A percentile compares a stretch with the other conserved stretches of the same genome.
Conservation (phyloP, 345 rosid genomes). For the Hibiscus trionum region DNA sequence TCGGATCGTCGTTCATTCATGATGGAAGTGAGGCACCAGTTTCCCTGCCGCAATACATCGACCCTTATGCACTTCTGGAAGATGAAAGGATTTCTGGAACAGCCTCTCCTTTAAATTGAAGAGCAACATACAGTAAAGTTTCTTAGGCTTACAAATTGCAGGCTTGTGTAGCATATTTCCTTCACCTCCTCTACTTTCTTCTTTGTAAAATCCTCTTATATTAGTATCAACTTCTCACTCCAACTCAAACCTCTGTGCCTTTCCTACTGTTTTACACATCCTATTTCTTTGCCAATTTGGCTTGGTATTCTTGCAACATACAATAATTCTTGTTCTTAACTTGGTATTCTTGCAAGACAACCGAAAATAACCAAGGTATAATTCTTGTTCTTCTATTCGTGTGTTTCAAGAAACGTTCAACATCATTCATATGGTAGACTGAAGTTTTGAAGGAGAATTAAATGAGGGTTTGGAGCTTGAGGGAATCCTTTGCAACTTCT, state of each 20-base stretch:
- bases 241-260: background rate
- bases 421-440: too few species aligned
- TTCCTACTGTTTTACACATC: background rate
- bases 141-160: constrained; percentile 5
- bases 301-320: too few species aligned
- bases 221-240: background rate
- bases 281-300: background rate
- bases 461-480: too few species aligned
- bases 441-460: too few species aligned
- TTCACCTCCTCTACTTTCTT: constrained; percentile 3
- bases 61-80: constrained; percentile 67
- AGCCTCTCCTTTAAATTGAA: constrained; percentile 52
- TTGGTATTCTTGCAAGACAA: too few species aligned
- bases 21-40: constrained; percentile 33
- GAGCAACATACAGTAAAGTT: background rate
- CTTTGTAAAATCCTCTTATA: constrained; percentile 15
- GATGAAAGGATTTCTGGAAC: constrained; percentile 74
- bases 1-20: constrained; percentile 66
- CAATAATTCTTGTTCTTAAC: too few species aligned
- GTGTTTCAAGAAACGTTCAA: too few species aligned
- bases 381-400: too few species aligned
- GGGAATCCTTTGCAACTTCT: too few species aligned
- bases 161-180: constrained; percentile 14
- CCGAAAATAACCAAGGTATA: too few species aligned
- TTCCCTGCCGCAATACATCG: constrained; percentile 47